phyloP scores from a whole-genome alignment of 768 basidiomycete genomes.

The Erythrobasidium yunnanense region DNA sequence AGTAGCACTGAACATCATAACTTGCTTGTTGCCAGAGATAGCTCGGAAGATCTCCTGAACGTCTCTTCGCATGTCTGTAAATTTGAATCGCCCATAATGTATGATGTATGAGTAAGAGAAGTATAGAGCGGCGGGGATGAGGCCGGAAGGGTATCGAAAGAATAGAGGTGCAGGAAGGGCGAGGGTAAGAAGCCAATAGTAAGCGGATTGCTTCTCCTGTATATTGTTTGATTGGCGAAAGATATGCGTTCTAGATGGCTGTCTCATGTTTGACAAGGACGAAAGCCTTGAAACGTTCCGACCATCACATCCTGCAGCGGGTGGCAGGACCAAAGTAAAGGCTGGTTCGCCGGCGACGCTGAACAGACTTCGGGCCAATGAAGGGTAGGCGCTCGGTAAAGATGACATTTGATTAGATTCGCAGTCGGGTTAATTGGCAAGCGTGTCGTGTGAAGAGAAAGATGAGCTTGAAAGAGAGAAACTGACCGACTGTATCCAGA shows the following conservation, averaged over 20 bases:
- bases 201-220: too few relatives aligned
- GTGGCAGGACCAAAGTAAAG: too few relatives aligned
- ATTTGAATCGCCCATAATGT: neutral
- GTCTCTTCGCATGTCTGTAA: slow-evolving; percentile 98
- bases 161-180: neutral
- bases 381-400: too few relatives aligned
- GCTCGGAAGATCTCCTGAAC: slow-evolving; percentile 99
- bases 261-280: too few relatives aligned
- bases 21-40: slow-evolving; percentile 99
- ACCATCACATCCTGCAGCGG: too few relatives aligned
- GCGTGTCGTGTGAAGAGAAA: neutral
- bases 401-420: too few relatives aligned
- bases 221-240: too few relatives aligned
- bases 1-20: slow-evolving; percentile 99
- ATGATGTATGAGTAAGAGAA: neutral
- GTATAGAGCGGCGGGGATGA: neutral
- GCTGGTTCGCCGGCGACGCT: too few relatives aligned
- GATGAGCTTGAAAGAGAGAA: slow-evolving; percentile 33
- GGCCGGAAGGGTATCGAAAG: neutral
- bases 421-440: neutral
- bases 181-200: neutral
- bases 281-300: too few relatives aligned
- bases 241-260: too few relatives aligned
- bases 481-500: slow-evolving; percentile 99
- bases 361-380: too few relatives aligned